A percentile compares a stretch with the other conserved stretches of the same genome.
phyloP scores from a whole-genome alignment of 345 rosid species.

The Gossypium rotundifolium region DNA sequence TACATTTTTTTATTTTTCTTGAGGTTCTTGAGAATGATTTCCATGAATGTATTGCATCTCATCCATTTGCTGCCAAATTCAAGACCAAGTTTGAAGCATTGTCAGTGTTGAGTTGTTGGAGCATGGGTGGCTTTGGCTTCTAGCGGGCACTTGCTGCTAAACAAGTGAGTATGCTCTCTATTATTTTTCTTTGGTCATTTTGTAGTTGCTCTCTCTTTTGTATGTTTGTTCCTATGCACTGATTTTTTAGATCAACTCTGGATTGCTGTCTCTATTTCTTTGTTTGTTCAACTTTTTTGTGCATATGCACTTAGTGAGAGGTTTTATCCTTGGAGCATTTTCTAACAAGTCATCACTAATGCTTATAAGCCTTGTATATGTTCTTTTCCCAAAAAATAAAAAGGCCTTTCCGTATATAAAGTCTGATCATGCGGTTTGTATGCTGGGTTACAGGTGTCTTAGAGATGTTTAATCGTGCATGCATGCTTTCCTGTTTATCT shows the following conservation, averaged over 20 bases:
- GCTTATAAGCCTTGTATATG: not conserved
- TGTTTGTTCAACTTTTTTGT: not conserved
- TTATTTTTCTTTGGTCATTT: not conserved
- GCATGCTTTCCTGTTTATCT: not conserved
- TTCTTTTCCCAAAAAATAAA: not conserved
- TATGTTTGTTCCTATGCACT: not conserved
- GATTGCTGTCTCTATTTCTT: not conserved
- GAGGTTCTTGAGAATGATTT: slow-evolving; percentile 48
- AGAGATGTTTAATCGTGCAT: not conserved
- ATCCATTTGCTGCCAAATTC: slow-evolving; percentile 47
- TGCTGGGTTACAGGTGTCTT: not conserved
- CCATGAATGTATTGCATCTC: slow-evolving; percentile 51
- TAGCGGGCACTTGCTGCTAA: slow-evolving; percentile 50
- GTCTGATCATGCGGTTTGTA: not conserved
- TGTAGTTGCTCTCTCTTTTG: not conserved
- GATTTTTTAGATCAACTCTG: not conserved
- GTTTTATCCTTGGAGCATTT: not conserved
- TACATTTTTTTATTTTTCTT: slow-evolving; percentile 17
- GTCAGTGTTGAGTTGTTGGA: slow-evolving; percentile 56
- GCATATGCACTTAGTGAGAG: not conserved
- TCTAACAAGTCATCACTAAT: not conserved
- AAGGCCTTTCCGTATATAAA: not conserved
- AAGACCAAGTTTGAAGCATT: slow-evolving; percentile 58
- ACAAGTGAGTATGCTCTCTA: slow-evolving; percentile 16
- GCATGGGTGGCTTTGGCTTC: slow-evolving; percentile 57